Conservation (phyloP, 2,329 filamentous ascomycete genomes). For the Ciborinia camelliae region DNA sequence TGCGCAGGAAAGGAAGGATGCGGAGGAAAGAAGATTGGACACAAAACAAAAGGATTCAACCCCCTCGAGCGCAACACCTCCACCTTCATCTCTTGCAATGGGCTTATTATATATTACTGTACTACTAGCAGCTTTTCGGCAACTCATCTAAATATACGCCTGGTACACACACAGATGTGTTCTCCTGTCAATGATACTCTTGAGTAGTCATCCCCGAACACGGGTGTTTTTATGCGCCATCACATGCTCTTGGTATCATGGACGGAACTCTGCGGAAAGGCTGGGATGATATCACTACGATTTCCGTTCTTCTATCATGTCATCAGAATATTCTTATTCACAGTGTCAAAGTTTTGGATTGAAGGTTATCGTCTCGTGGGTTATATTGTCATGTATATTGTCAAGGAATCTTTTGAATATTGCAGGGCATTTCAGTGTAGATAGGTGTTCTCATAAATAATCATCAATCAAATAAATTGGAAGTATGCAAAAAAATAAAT, state of each 20-base stretch:
- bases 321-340: not conserved
- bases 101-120: no score
- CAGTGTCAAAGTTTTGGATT: not conserved
- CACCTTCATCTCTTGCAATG: no score
- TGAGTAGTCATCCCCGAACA: no score
- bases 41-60: no score
- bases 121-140: no score
- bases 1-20: no score
- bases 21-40: no score
- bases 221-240: not conserved
- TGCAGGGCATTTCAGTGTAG: not conserved
- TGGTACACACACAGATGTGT: no score
- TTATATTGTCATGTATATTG: not conserved
- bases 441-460: not conserved
- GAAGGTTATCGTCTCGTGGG: not conserved
- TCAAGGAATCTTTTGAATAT: not conserved
- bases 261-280: not conserved
- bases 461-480: not conserved
- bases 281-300: not conserved
- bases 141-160: no score
- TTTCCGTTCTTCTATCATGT: not conserved
- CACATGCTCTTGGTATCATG: not conserved
- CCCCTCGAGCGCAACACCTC: no score
- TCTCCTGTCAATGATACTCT: no score
- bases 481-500: not conserved